Conservation (phyloP, 2,329 filamentous ascomycete genomes). For the Hymenoscyphus albidus region DNA sequence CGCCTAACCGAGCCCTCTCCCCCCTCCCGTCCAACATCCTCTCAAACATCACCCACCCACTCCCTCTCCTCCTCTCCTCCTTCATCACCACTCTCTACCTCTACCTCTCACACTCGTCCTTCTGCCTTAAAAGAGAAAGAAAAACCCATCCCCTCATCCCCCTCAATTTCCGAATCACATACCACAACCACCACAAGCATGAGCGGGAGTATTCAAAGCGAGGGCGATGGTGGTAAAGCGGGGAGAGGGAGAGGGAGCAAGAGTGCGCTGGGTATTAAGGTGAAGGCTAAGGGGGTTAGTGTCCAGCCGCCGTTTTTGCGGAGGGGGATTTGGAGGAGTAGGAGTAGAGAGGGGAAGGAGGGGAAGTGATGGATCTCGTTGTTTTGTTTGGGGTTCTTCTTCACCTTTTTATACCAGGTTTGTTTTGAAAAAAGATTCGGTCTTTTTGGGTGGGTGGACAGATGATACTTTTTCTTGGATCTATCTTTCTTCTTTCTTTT, state of each 20-base stretch:
- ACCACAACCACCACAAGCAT: neutral
- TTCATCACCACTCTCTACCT: neutral
- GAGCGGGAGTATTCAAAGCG: neutral
- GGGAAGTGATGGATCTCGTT: too few species aligned
- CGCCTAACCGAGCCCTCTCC: slow-evolving; percentile 1
- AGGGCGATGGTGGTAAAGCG: too few species aligned
- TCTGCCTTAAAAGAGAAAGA: neutral
- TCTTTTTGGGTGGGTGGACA: too few species aligned
- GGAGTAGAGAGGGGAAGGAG: neutral
- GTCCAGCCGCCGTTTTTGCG: slow-evolving; percentile 3
- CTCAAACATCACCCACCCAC: neutral
- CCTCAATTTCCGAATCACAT: neutral
- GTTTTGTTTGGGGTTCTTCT: too few species aligned
- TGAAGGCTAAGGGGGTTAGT: slow-evolving; percentile 3
- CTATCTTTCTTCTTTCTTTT: too few species aligned
- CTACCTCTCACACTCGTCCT: too few species aligned
- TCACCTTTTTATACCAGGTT: too few species aligned
- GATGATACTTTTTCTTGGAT: too few species aligned
- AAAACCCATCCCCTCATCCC: neutral
- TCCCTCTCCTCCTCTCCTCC: neutral
- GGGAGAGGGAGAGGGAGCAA: neutral
- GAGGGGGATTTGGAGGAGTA: slow-evolving; percentile 2
- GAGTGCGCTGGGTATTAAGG: slow-evolving; percentile 1
- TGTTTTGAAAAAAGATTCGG: too few species aligned
- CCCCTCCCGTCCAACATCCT: neutral